Evolutionary conservation across 176 grass and related monocot genomes (phyloP), one percentile per base, ranked within the genome.

Genomic region (Typha latifolia): DNA sequence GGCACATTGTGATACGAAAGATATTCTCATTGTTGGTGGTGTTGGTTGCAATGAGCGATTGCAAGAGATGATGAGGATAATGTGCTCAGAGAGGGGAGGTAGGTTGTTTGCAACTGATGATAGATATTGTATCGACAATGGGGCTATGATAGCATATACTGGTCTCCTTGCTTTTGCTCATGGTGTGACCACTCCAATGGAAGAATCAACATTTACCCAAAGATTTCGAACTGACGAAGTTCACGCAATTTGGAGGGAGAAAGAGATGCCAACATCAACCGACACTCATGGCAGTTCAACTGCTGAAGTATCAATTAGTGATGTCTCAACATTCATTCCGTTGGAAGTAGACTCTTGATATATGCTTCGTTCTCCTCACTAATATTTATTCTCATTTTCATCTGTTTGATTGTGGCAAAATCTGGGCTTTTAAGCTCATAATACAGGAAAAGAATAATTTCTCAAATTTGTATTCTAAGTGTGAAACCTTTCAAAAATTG

Each of bases 141-240:
- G 94, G 48, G 89, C 94, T 21, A 93, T 93, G 94, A 97, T 92
- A 88, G 89, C 94, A 68, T 97, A 93, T 49, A 86, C 94, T 20
- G 94, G 89, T 77, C 80, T 97, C 69, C 81, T 97, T 68, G 86
- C 72, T 3, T 93, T 90, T 62, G 78, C 83, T 51, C 74, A 93
- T 71, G 89, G 86, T 13, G 22, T 63, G 20, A 99, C 78, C 70
- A 99, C 86, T 32, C 81, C 86, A 7, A 20, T 99, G 6, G 89
- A 90, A 74, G 89, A 87, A 20, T 87, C 89, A 0, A 84, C 85
- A 67, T 99, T 99, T 82, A 99, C 94, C 8, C 89, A 99, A 67
- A 89, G 89, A 67, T 99, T 93, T 69, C 70, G 86, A 74, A 99
- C 89, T 18, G 86, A 99, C 48, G 86, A 99, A 80, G 94, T 99